These are phyloP conservation scores for Choanephora cucurbitarum DNA, from an alignment of 371 early-diverging fungal species.

Conservation along the genomic window DNA sequence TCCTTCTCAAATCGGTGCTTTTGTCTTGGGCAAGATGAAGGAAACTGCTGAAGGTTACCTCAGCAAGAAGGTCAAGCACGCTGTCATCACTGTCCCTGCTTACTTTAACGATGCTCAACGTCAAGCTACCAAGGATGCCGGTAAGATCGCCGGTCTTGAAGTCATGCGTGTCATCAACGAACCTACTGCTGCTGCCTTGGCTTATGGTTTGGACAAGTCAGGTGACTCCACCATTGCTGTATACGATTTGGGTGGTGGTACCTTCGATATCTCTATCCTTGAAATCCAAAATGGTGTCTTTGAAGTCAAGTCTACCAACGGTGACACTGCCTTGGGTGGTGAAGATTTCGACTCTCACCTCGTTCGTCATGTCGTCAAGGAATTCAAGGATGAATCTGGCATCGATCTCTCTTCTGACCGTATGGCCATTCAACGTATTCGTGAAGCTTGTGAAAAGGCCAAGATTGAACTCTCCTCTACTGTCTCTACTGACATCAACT, in stretches of 20 bases:
- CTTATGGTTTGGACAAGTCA: constrained; percentile 90
- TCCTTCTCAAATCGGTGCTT: constrained; percentile 95
- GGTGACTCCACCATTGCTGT: constrained; percentile 90
- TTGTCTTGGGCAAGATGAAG: constrained; percentile 95
- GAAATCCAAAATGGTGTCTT: constrained; percentile 95
- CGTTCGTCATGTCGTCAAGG: constrained; percentile 75
- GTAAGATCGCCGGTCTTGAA: constrained; percentile 92
- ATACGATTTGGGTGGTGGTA: constrained; percentile 98
- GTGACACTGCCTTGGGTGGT: constrained; percentile 96
- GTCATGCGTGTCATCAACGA: constrained; percentile 97
- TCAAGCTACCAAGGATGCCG: constrained; percentile 98
- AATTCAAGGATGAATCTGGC: constrained; percentile 82
- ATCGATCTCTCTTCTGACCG: constrained; percentile 75
- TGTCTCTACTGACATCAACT: constrained; percentile 87
- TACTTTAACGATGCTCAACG: constrained; percentile 92
- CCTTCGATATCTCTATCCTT: constrained; percentile 97
- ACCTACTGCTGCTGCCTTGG: constrained; percentile 98
- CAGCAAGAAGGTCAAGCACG: constrained; percentile 83
- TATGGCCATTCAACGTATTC: constrained; percentile 87
- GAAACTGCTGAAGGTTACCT: constrained; percentile 88
- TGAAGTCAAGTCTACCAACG: constrained; percentile 94
- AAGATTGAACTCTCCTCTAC: constrained; percentile 94
- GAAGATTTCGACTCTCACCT: constrained; percentile 95
- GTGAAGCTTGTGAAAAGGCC: constrained; percentile 94
- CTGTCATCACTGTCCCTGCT: constrained; percentile 82